A percentile compares a stretch with the other conserved stretches of the same genome.
Conservation (phyloP, 495 filamentous ascomycete species). For the Aspergillus sparsus region DNA sequence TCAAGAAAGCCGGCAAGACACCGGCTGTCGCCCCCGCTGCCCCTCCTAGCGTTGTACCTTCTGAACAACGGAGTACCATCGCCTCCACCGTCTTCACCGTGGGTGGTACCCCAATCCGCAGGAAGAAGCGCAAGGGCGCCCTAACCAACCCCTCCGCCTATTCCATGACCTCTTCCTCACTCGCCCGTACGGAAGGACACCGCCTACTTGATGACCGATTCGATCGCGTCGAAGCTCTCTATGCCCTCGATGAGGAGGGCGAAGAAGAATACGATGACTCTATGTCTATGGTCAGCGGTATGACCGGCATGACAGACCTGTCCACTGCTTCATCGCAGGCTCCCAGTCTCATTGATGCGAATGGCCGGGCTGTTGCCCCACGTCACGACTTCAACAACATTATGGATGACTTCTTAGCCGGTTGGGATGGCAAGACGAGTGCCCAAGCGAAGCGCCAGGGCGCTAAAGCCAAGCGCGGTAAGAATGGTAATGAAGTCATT, state of each 20-base stretch:
- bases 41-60: conserved; percentile 48
- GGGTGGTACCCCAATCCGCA: conserved; percentile 68
- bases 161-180: conserved; percentile 94
- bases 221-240: conserved; percentile 83
- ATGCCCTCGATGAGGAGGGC: conserved; percentile 73
- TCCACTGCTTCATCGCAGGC: conserved; percentile 51
- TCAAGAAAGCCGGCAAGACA: conserved; percentile 70
- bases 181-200: conserved; percentile 86
- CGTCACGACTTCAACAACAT: conserved; percentile 79
- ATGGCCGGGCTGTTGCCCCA: conserved; percentile 49
- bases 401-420: conserved; percentile 89
- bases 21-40: conserved; percentile 44
- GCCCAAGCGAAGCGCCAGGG: conserved; percentile 67
- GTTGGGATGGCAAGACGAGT: conserved; percentile 60
- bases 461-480: conserved; percentile 62
- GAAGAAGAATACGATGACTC: conserved; percentile 50
- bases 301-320: conserved; percentile 49
- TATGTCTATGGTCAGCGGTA: conserved; percentile 55
- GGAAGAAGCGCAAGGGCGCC: conserved; percentile 90
- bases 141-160: conserved; percentile 85
- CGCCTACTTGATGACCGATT: conserved; percentile 85
- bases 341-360: conserved; percentile 44
- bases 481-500: conserved; percentile 77
- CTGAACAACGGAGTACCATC: conserved; percentile 52
- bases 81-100: conserved; percentile 74